Percentiles rank a stretch among this genome's conserved stretches.
Conservation (phyloP, 495 filamentous ascomycete species). For the Hypoxylon subgilvum region DNA sequence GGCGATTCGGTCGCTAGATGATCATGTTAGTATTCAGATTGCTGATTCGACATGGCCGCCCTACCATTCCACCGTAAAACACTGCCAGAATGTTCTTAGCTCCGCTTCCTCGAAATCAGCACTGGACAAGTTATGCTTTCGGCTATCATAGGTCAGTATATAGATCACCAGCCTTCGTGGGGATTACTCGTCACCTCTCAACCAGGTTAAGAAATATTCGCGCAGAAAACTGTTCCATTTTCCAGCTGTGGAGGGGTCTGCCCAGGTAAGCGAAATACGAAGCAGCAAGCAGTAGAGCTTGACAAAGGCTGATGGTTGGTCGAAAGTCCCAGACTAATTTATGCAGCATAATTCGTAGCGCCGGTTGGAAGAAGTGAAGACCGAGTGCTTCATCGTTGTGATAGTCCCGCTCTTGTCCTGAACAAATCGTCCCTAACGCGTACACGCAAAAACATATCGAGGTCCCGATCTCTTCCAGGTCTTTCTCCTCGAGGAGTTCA, state of each 20-base stretch:
- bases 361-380: conserved; percentile 45
- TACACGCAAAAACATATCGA: conserved; percentile 47
- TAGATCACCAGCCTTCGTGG: background rate
- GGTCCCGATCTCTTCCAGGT: conserved; percentile 37
- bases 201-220: conserved; percentile 37
- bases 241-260: conserved; percentile 47
- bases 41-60: background rate
- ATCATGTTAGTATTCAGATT: conserved; percentile 4
- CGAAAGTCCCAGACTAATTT: conserved; percentile 44
- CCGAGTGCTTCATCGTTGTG: conserved; percentile 39
- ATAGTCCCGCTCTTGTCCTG: conserved; percentile 17
- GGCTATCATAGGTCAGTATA: conserved; percentile 31
- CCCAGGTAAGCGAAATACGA: conserved; percentile 47
- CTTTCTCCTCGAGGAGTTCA: conserved; percentile 33
- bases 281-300: conserved; percentile 45
- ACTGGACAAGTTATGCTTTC: conserved; percentile 26
- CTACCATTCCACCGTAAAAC: conserved; percentile 48
- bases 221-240: conserved; percentile 43
- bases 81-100: conserved; percentile 46
- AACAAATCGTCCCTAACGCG: conserved; percentile 40
- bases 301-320: conserved; percentile 37
- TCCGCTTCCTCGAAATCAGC: conserved; percentile 40
- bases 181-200: conserved; percentile 36
- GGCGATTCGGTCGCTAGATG: conserved; percentile 41
- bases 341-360: conserved; percentile 42